Conservation (phyloP, 2,329 filamentous ascomycete species). For the Pseudogymnoascus sp. region DNA sequence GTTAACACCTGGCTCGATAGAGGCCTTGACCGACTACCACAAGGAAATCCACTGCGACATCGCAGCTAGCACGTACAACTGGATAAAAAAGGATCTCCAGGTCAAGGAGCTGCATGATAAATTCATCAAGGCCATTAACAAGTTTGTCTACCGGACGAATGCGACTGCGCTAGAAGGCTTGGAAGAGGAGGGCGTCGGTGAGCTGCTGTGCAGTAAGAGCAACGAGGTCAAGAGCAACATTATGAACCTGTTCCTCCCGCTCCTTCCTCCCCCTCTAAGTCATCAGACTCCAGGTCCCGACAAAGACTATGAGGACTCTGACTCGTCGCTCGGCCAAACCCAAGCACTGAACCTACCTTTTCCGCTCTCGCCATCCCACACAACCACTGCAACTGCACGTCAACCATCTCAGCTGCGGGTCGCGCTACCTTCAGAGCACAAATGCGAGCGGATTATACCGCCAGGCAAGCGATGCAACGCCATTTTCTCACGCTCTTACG, state of each 20-base stretch:
- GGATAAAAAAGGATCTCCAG: constrained; percentile 93
- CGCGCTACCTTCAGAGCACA: too few relatives aligned
- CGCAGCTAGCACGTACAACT: constrained; percentile 82
- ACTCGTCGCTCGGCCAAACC: background rate
- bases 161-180: constrained; percentile 86
- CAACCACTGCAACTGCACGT: background rate
- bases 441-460: constrained; percentile 28
- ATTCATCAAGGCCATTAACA: constrained; percentile 93
- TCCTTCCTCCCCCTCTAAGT: too few relatives aligned
- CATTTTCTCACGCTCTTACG: constrained; percentile 89
- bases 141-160: constrained; percentile 86
- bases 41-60: constrained; percentile 90
- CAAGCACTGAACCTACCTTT: background rate
- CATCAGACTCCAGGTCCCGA: too few relatives aligned
- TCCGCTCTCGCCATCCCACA: background rate
- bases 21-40: constrained; percentile 88
- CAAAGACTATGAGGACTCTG: too few relatives aligned
- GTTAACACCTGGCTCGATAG: constrained; percentile 89
- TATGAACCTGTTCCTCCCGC: constrained; percentile 60
- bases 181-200: constrained; percentile 91
- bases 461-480: constrained; percentile 92
- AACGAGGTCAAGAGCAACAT: constrained; percentile 89
- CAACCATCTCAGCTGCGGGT: constrained; percentile 54
- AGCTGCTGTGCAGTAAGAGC: constrained; percentile 82
- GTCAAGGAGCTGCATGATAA: constrained; percentile 96